Evolutionary conservation across 2,329 filamentous ascomycete genomes (phyloP), one percentile per base, ranked within the genome.

Genomic region (Periconia macrospinosa): DNA sequence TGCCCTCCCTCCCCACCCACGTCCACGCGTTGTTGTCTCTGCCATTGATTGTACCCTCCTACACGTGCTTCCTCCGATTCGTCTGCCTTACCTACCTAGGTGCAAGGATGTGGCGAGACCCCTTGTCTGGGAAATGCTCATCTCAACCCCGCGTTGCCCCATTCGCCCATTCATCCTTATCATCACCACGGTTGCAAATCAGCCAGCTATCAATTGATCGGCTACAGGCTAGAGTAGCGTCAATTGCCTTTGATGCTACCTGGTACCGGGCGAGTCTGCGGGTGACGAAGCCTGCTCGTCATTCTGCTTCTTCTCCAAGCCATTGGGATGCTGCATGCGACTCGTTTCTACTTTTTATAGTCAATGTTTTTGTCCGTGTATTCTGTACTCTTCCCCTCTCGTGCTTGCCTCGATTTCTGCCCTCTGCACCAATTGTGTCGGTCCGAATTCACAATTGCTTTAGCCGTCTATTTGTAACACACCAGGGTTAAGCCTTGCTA

Each of bases 91-190:
- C 52, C 58, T 59, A 59, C n/a, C n/a, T n/a, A n/a, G n/a, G n/a
- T n/a, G n/a, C 65, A 54, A 56, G 50, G 48, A 53, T 59, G 63
- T 62, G 61, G 60, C 68, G 60, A 61, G 58, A 56, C 40, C 45
- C 54, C 47, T 41, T 56, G 43, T 54, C 46, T 45, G 47, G 18
- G 52, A 41, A 53, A 49, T 48, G 47, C 51, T 48, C n/a, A n/a
- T n/a, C n/a, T n/a, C 51, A 54, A 63, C 63, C 68, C 69, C 67
- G 66, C 69, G 58, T 53, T 53, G 54, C 61, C 61, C 60, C 58
- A 72, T 73, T 71, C 67, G 70, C 59, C 47, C 63, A 27, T 51
- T 46, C 50, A 41, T 56, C n/a, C 69, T 73, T 72, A 73, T 73
- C 70, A 68, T 52, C 50, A 47, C 48, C 49, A 37, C 33, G 33